Percentiles rank a stretch among this genome's conserved stretches.
These are phyloP conservation scores for Clarireedia homoeocarpa DNA, from an alignment of 2,329 filamentous ascomycete species.

Conservation along the genomic window DNA sequence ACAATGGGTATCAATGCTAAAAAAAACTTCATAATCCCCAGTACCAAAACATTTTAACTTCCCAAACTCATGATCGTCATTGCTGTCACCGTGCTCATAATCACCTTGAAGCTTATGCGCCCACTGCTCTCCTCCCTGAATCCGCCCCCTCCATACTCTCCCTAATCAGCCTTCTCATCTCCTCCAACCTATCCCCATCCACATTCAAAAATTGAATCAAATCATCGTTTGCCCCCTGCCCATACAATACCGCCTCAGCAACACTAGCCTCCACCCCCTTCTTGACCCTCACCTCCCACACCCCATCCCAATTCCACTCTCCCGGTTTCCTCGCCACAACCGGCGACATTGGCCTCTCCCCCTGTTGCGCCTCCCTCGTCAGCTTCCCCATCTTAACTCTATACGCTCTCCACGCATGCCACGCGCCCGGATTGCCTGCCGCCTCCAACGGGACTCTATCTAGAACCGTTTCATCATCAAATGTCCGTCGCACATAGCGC, in stretches of 20 bases:
- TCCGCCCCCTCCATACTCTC: constrained; percentile 36
- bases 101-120: neutral
- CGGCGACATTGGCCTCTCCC: neutral
- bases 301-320: constrained; percentile 96
- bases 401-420: constrained; percentile 84
- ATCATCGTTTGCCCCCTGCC: constrained; percentile 55
- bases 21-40: neutral
- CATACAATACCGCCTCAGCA: constrained; percentile 73
- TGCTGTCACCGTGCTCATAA: neutral
- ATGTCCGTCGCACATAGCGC: constrained; percentile 73
- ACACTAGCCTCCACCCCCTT: constrained; percentile 70
- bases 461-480: constrained; percentile 68
- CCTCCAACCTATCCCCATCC: constrained; percentile 50
- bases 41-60: too few relatives aligned
- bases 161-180: constrained; percentile 50
- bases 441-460: constrained; percentile 74
- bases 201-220: constrained; percentile 62
- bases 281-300: constrained; percentile 86
- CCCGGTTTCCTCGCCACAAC: constrained; percentile 48
- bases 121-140: constrained; percentile 18
- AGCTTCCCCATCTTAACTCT: constrained; percentile 39
- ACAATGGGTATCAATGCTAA: too few relatives aligned
- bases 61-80: too few relatives aligned
- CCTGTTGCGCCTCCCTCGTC: constrained; percentile 12
- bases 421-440: constrained; percentile 83